Evolutionary conservation across 352 stramenopile genomes (phyloP), one percentile per base, ranked within the genome.

Genomic region (Phytopythium kandeliae): DNA sequence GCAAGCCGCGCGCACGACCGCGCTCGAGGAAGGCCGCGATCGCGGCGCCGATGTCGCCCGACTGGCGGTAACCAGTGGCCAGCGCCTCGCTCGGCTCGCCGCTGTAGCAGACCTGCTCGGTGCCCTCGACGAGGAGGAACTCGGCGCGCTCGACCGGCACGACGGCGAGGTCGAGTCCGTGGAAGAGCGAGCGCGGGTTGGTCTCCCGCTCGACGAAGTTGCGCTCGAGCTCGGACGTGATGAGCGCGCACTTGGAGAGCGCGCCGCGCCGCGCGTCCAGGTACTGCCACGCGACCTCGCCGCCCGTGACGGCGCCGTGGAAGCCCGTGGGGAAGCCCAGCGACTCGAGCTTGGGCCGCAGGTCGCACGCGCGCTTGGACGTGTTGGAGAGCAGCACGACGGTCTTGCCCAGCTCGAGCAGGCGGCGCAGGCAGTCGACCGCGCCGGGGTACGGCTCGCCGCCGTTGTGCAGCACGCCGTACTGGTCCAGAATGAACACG

Each of bases 401-500:
- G 46, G 75, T 75, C 62, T 96, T 96, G 28, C 65, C 60, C 10
- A 60, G 50, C 9, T 62, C 35, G 5, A 78, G 26, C 44, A 97
- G 69, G 11, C 53, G 33, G 30, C 78, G 60, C 34, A 96, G 85
- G 31, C 67, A 85, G 28, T 82, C 69, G 13, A 80, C 63, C 11
- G 85, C 79, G 31, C 78, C 79, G 15, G 71, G 57, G 50, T 96
- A 81, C 19, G 70, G 63, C 24, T 69, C 33, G 5, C 68, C 75
- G 51, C 89, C 89, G 74, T 97, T 95, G 69, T 97, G 89, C 54
- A 97, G 64, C 21, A 97, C 89, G 38, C 89, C 89, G 52, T 86
- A 97, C 69, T 97, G 89, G 69, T 97, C 89, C 19, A 97, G 67
- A 49, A 97, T 76, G 59, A 97, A 96, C 12, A 84, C 74, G 62